phyloP scores from a whole-genome alignment of 78 protist species.

The Acrasis kona region DNA sequence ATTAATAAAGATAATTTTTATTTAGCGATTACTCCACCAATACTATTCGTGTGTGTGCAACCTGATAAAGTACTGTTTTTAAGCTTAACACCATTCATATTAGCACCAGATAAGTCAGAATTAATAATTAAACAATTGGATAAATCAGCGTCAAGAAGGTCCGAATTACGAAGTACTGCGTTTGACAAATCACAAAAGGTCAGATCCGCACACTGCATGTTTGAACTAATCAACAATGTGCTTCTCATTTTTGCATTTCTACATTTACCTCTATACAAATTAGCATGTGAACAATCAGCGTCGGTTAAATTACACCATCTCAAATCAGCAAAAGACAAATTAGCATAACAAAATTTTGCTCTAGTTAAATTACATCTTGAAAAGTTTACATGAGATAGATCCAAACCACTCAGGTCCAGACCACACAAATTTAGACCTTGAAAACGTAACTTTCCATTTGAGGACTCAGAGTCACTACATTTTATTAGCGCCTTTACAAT shows the following conservation, averaged over 20 bases:
- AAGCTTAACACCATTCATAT: neutral
- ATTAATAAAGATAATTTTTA: conserved; percentile 1
- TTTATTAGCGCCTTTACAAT: neutral
- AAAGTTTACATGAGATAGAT: neutral
- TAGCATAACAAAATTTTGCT: neutral
- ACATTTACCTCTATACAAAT: neutral
- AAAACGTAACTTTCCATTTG: neutral
- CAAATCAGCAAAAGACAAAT: neutral
- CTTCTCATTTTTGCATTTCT: neutral
- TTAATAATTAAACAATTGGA: too few species aligned
- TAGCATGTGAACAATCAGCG: neutral
- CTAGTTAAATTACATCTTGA: neutral
- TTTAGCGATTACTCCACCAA: neutral
- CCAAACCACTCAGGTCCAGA: neutral
- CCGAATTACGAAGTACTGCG: neutral
- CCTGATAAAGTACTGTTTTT: neutral
- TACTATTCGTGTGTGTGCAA: neutral
- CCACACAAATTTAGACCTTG: neutral
- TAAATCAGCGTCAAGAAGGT: neutral
- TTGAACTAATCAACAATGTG: neutral
- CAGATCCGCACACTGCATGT: neutral
- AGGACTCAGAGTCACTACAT: neutral
- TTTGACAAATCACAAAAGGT: neutral
- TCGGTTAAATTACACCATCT: neutral
- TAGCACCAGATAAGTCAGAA: neutral